Evolutionary conservation across 768 basidiomycete genomes (phyloP), one percentile per base, ranked within the genome.

Genomic region (Naganishia vishniacii): DNA sequence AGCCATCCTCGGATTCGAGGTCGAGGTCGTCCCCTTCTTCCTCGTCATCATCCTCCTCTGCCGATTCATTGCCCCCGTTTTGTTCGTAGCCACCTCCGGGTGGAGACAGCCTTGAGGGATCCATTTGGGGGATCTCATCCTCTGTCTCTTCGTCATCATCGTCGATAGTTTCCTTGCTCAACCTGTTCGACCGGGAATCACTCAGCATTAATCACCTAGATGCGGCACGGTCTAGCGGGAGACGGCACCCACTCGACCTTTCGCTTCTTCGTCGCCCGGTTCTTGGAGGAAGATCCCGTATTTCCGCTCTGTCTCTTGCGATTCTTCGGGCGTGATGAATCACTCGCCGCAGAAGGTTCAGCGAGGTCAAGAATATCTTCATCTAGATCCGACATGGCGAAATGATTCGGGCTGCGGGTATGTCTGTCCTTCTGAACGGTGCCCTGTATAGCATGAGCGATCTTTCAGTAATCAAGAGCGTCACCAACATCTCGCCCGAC

Each of bases 1-100:
- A 61, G 13, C 60, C 72, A 42, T 69, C 71, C 28, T 72, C 71
- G 53, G 75, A 77, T 48, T 72, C 73, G 18, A 75, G 66, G 59
- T 75, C 75, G 48, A 75, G 70, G 58, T 75, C 74, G 23, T 67
- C 68, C 34, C 25, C 59, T 20, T 65, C 61, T 48, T 56, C 61
- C n/a, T 67, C 65, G 13, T 59, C 59, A 18, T 61, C 65, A 4
- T 67, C 65, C 0, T 67, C 65, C 1, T 67, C 48, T 20, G 37
- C 49, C 0, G 48, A 40, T 5, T 56, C 16, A 18, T 51, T 42
- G 16, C 25, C 34, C 2, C 37, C 20, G 16, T 37, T 56, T 15
- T 64, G 28, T 4, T 31, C 48, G 48, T 41, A 34, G 28, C 34
- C 47, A 20, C 12, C 40, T n/a, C 28, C 28, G 2, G 53, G 51